Evolutionary conservation across 768 basidiomycete genomes (phyloP).

Genomic region (Galerina marginata): DNA sequence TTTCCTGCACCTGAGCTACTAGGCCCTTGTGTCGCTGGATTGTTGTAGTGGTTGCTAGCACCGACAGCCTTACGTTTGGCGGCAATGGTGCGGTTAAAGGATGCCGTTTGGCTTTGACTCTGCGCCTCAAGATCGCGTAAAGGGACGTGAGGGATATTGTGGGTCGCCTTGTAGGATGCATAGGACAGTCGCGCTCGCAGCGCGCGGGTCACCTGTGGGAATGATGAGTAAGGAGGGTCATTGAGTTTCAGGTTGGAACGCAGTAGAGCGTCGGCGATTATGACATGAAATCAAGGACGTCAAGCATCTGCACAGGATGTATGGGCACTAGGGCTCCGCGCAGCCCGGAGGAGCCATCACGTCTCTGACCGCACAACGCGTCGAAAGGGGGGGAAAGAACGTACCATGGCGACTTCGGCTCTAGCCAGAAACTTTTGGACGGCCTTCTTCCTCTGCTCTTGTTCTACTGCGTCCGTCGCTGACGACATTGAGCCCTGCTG

Average conservation of each 20-base stretch:
- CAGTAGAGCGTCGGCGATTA: slow-evolving; percentile 16
- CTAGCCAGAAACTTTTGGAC: slow-evolving; percentile 79
- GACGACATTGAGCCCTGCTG: slow-evolving; percentile 40
- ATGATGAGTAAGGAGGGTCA: slow-evolving; percentile 43
- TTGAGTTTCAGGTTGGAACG: slow-evolving; percentile 35
- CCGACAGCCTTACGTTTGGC: slow-evolving; percentile 61
- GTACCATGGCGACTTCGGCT: slow-evolving; percentile 81
- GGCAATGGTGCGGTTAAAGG: slow-evolving; percentile 57
- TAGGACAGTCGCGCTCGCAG: slow-evolving; percentile 82
- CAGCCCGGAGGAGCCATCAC: slow-evolving; percentile 28
- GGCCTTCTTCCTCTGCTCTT: slow-evolving; percentile 67
- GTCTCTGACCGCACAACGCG: slow-evolving; percentile 48
- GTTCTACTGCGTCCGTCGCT: slow-evolving; percentile 47
- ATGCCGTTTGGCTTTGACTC: slow-evolving; percentile 45
- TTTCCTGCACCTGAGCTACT: slow-evolving; percentile 34
- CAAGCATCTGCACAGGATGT: slow-evolving; percentile 17
- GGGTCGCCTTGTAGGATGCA: slow-evolving; percentile 82
- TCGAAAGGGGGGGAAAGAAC: slow-evolving; percentile 46
- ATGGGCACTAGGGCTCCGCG: slow-evolving; percentile 18
- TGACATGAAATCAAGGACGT: slow-evolving; percentile 10
- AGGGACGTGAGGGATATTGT: slow-evolving; percentile 70
- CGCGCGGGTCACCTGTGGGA: slow-evolving; percentile 73
- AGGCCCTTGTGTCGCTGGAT: slow-evolving; percentile 55
- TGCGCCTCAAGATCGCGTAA: slow-evolving; percentile 77
- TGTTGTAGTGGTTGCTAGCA: slow-evolving; percentile 53